phyloP scores from a whole-genome alignment of 139 green algal genomes.

The Limnomonas spitsbergensis region DNA sequence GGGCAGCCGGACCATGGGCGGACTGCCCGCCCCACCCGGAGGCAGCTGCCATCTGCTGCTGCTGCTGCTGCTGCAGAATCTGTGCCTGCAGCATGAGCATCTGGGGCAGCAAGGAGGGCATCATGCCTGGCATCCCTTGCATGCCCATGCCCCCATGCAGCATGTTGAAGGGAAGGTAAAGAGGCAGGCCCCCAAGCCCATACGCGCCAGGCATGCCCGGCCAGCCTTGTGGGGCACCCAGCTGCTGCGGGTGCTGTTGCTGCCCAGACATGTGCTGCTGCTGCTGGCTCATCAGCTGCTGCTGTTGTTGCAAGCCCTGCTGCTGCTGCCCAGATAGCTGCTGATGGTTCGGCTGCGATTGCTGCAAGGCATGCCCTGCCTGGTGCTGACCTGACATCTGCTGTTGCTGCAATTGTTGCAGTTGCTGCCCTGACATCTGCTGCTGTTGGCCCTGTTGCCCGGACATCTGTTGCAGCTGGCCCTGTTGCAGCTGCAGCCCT shows the following conservation, averaged over 20 bases:
- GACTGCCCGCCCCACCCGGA: background rate
- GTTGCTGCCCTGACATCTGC: background rate
- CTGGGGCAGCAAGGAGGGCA: background rate
- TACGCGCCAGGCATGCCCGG: too few species aligned
- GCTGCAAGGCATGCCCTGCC: background rate
- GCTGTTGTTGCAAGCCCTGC: background rate
- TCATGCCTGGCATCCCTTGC: background rate
- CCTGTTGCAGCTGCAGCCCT: background rate
- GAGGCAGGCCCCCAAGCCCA: too few species aligned
- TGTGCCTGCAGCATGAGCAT: slow-evolving; percentile 12
- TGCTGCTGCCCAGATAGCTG: background rate
- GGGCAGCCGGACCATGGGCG: too few species aligned
- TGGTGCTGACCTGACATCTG: background rate
- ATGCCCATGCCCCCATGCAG: too few species aligned
- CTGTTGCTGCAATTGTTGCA: background rate
- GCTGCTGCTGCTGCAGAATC: slow-evolving; percentile 11
- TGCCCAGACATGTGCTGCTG: background rate
- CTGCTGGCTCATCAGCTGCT: background rate
- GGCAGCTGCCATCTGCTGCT: background rate
- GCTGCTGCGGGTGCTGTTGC: background rate
- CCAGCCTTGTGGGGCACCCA: background rate
- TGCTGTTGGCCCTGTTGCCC: background rate
- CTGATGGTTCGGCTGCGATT: background rate
- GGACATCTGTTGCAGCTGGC: background rate
- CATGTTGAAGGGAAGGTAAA: too few species aligned